Evolutionary conservation across 257 asterid species (phyloP).

Genomic region (Solanum lycopersicoides): DNA sequence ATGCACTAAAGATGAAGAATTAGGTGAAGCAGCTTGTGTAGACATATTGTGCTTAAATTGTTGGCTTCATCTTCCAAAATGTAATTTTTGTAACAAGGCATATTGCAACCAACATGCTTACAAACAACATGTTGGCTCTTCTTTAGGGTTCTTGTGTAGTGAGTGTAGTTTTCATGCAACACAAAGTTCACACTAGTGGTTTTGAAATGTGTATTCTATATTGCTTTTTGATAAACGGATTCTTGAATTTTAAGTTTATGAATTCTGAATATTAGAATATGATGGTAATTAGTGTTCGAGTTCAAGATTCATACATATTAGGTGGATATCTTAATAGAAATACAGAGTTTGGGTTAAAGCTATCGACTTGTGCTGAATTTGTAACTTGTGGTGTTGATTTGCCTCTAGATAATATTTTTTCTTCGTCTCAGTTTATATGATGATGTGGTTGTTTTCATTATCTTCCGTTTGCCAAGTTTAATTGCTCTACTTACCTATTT

Average conservation of each 20-base stretch:
- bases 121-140: slow-evolving; percentile 9
- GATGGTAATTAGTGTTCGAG: background rate
- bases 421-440: too few species aligned
- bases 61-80: slow-evolving; percentile 73
- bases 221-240: background rate
- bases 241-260: too few species aligned
- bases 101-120: slow-evolving; percentile 47
- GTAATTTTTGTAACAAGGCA: slow-evolving; percentile 68
- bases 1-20: slow-evolving; percentile 41
- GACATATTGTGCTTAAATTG: slow-evolving; percentile 53
- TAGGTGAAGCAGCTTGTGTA: slow-evolving; percentile 39
- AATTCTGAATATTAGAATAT: background rate
- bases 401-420: too few species aligned
- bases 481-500: background rate
- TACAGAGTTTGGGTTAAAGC: background rate
- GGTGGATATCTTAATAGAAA: background rate
- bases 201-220: background rate
- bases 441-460: background rate
- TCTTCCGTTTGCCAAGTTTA: background rate
- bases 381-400: background rate
- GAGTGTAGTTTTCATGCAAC: slow-evolving; percentile 22
- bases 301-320: too few species aligned
- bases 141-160: slow-evolving; percentile 35
- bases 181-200: background rate
- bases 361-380: too few species aligned